Base-by-base conservation (phyloP, 257 asterid genomes). In the Asclepias syriaca region DNA sequence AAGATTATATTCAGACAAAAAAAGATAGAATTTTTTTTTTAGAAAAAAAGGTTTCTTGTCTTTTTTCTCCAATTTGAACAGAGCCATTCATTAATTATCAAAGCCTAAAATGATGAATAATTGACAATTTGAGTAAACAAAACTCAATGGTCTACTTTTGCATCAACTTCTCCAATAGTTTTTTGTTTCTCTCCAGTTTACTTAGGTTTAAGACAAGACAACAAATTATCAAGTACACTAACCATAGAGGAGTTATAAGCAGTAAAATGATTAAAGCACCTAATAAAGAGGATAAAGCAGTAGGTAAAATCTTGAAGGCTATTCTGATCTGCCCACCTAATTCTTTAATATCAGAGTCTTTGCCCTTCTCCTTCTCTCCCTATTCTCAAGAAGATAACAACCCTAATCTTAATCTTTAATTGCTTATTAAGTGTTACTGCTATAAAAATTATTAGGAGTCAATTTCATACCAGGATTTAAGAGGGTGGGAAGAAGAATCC, bases 281-380 rank as follows among this genome's bases (percentile, higher is more conserved):
- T 69, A 50, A 69, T 43, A 43, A 54, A 69, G 34, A 29, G 43
- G 66, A 4, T 3, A 19, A 14, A 46, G 21, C 7, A n/a, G 43
- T 55, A n/a, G 65, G 53, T 46, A 19, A 70, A 70, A 70, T 70
- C 22, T 37, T 70, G 3, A 55, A 54, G 65, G 39, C 24, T 37
- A 21, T 29, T 70, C 54, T 10, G 21, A 13, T 70, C 54, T 10
- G 21, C 21, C 21, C 45, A 60, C 66, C 66, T 13, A 60, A 40
- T 69, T 51, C 51, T 54, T 19, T 12, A 18, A 16, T 4, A 51
- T 51, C 3, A 24, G 57, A 51, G 1, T 51, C 21, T 51, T 50
- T 51, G 21, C 2, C 57, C 22, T 51, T 43, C 48, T 43, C 48
- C 46, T 54, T 18, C 24, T 19, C n/a, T 54, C 13, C 6, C 59